phyloP scores from a whole-genome alignment of 2,329 filamentous ascomycete species.

The Aureobasidium sp. region DNA sequence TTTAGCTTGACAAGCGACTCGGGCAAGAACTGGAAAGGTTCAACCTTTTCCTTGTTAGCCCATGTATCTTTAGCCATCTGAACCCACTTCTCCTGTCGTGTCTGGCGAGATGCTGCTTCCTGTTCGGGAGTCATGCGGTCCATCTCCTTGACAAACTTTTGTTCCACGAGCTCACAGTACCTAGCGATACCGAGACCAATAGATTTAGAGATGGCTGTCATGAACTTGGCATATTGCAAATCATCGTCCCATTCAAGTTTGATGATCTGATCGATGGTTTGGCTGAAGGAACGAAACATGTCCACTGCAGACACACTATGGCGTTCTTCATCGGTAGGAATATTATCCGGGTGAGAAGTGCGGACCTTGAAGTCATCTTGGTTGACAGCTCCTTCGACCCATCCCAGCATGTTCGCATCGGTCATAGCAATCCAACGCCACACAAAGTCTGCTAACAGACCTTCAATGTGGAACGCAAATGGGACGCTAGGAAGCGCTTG shows the following conservation, averaged over 20 bases:
- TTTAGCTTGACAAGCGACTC: slow-evolving; percentile 98
- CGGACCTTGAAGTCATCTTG: slow-evolving; percentile 80
- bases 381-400: slow-evolving; percentile 84
- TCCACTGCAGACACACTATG: slow-evolving; percentile 93
- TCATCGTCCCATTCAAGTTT: slow-evolving; percentile 89
- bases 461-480: slow-evolving; percentile 84
- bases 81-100: slow-evolving; percentile 85
- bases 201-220: slow-evolving; percentile 82
- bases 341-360: slow-evolving; percentile 38
- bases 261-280: slow-evolving; percentile 79
- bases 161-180: slow-evolving; percentile 88
- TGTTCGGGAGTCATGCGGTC: slow-evolving; percentile 84
- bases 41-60: slow-evolving; percentile 83
- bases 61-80: slow-evolving; percentile 90
- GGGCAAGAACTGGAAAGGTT: slow-evolving; percentile 93
- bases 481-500: slow-evolving; percentile 61
- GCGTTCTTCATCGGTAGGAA: slow-evolving; percentile 67
- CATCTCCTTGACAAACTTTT: slow-evolving; percentile 83
- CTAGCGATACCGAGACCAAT: slow-evolving; percentile 74
- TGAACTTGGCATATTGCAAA: slow-evolving; percentile 89
- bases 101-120: slow-evolving; percentile 65
- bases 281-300: slow-evolving; percentile 87
- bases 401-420: slow-evolving; percentile 68
- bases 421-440: slow-evolving; percentile 89
- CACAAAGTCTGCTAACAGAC: slow-evolving; percentile 79